Percentiles rank a stretch among this genome's conserved stretches.
phyloP scores from a whole-genome alignment of 2,329 filamentous ascomycete species.

The Botrytis elliptica region DNA sequence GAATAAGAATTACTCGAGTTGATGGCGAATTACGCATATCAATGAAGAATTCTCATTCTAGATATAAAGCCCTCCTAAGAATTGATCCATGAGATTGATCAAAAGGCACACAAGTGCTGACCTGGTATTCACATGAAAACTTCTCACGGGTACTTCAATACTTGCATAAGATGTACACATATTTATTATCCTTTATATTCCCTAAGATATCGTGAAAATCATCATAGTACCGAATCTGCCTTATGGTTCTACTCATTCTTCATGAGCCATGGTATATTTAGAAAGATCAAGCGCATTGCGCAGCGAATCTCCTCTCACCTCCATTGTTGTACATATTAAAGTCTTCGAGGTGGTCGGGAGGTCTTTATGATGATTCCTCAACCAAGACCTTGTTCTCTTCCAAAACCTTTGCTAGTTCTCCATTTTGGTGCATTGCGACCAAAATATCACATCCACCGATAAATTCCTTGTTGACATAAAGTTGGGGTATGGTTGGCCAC shows the following conservation, averaged over 20 bases:
- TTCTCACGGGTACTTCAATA: not conserved
- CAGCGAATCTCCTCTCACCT: not conserved
- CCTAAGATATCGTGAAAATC: not conserved
- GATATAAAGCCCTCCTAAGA: not conserved
- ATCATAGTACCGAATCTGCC: not conserved
- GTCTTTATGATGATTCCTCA: conserved; percentile 21
- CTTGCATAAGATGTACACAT: not conserved
- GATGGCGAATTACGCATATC: not conserved
- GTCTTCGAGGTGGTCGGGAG: not conserved
- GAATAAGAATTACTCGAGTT: not conserved
- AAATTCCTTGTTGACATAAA: conserved; percentile 95
- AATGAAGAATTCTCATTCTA: not conserved
- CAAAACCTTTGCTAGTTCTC: conserved; percentile 85
- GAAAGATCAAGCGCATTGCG: not conserved
- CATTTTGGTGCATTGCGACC: conserved; percentile 95
- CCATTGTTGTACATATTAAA: conserved; percentile 4
- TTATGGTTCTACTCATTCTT: not conserved
- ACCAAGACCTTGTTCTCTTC: conserved; percentile 87
- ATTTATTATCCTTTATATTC: conserved; percentile 1
- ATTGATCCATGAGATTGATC: not conserved
- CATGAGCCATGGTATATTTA: not conserved
- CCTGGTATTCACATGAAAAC: not conserved
- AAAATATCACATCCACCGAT: conserved; percentile 97
- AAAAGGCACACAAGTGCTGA: not conserved
- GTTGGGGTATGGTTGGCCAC: conserved; percentile 97